Conservation (phyloP, 2,329 filamentous ascomycete genomes). For the Xylaria sp. region DNA sequence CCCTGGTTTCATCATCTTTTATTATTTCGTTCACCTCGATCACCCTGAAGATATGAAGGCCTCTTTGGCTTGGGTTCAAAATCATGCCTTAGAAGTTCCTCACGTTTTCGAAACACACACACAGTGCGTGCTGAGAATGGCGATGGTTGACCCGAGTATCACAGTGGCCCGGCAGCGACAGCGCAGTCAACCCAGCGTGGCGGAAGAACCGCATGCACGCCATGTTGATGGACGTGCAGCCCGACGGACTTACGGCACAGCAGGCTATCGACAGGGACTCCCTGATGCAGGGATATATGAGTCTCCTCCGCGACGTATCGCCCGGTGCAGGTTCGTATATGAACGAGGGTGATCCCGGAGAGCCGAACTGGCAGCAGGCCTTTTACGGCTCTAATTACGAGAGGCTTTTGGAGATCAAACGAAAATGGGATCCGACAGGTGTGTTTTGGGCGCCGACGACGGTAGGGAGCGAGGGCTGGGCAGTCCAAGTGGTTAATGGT, state of each 20-base stretch:
- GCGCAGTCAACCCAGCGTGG: constrained; percentile 58
- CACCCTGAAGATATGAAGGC: not conserved
- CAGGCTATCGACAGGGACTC: constrained; percentile 44
- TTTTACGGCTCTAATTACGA: constrained; percentile 62
- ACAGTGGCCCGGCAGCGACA: constrained; percentile 47
- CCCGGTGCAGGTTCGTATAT: constrained; percentile 60
- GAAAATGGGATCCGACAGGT: constrained; percentile 57
- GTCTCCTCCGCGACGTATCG: constrained; percentile 50
- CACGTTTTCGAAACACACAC: not conserved
- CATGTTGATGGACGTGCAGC: constrained; percentile 49
- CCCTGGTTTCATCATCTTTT: not conserved
- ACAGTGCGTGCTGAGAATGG: not conserved
- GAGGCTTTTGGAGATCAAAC: constrained; percentile 59
- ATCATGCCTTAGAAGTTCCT: not conserved
- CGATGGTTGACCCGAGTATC: not conserved
- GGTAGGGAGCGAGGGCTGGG: constrained; percentile 65
- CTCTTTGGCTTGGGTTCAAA: too few species aligned
- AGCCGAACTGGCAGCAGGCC: constrained; percentile 58
- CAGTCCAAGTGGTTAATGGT: constrained; percentile 44
- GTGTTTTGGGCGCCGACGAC: constrained; percentile 62
- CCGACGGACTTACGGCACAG: constrained; percentile 38
- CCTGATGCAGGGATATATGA: constrained; percentile 44
- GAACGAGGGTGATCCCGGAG: constrained; percentile 64
- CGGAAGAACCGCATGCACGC: constrained; percentile 52
- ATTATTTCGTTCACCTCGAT: not conserved